These are phyloP conservation scores for Limnanthes douglasii DNA, from an alignment of 345 rosid genomes.

Conservation along the genomic window DNA sequence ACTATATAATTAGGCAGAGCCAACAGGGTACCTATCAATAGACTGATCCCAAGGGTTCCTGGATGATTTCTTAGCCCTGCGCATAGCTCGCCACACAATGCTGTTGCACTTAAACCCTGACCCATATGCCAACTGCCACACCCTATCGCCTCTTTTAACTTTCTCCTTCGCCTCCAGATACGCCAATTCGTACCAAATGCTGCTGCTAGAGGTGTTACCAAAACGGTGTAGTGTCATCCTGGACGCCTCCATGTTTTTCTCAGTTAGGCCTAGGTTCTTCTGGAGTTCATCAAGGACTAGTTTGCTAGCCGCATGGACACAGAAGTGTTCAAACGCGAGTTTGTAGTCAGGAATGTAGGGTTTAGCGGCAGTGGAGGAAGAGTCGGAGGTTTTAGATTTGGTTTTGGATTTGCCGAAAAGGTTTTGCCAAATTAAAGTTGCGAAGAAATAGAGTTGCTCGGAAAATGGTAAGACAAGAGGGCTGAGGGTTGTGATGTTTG, in stretches of 20 bases:
- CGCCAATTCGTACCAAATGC: constrained; percentile 84
- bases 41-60: constrained; percentile 69
- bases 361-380: constrained; percentile 19
- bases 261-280: constrained; percentile 70
- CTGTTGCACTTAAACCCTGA: constrained; percentile 96
- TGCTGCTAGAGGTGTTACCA: constrained; percentile 89
- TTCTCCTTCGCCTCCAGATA: constrained; percentile 82
- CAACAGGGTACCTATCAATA: constrained; percentile 50
- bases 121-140: constrained; percentile 86
- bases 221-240: constrained; percentile 80
- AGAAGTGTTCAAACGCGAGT: constrained; percentile 91
- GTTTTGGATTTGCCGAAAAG: constrained; percentile 10
- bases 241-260: constrained; percentile 66
- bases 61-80: constrained; percentile 43
- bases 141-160: constrained; percentile 58
- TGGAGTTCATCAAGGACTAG: constrained; percentile 71
- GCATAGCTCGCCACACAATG: constrained; percentile 68
- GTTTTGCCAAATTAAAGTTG: constrained; percentile 32
- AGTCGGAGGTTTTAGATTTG: not conserved
- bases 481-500: constrained; percentile 92
- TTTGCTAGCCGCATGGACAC: constrained; percentile 82
- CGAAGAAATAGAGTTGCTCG: constrained; percentile 84
- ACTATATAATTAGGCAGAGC: no score
- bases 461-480: constrained; percentile 91
- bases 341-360: constrained; percentile 95